phyloP scores from a whole-genome alignment of 2,329 filamentous ascomycete species.

The Aspergillus quadrilineatus region DNA sequence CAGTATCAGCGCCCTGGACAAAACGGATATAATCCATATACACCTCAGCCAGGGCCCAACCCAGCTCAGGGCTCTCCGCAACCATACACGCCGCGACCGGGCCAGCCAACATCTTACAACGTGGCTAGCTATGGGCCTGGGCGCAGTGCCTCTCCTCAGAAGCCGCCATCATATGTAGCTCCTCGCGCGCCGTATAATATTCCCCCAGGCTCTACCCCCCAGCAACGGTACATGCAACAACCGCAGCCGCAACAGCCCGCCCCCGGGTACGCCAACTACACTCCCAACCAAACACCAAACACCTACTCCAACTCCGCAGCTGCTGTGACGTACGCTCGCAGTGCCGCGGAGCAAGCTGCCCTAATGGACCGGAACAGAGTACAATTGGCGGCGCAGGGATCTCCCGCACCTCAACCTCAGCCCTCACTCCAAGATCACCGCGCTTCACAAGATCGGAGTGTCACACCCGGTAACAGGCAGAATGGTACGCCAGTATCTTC shows the following conservation, averaged over 20 bases:
- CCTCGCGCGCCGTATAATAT: constrained; percentile 39
- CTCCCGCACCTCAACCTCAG: constrained; percentile 33
- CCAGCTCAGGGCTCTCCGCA: constrained; percentile 36
- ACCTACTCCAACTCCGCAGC: constrained; percentile 38
- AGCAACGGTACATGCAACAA: constrained; percentile 32
- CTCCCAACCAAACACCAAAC: constrained; percentile 30
- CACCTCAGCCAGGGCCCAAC: constrained; percentile 30
- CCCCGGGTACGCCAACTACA: constrained; percentile 27
- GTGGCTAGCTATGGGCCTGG: constrained; percentile 24
- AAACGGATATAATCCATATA: constrained; percentile 38
- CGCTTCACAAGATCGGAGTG: constrained; percentile 36
- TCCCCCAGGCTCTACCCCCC: constrained; percentile 31
- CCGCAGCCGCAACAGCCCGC: constrained; percentile 29
- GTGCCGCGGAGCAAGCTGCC: constrained; percentile 41
- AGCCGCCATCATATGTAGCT: constrained; percentile 30
- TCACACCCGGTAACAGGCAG: constrained; percentile 34
- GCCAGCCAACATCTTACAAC: constrained; percentile 34
- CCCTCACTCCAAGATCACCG: constrained; percentile 21
- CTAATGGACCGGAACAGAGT: constrained; percentile 40
- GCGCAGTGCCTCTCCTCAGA: constrained; percentile 36
- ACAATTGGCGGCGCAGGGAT: constrained; percentile 34
- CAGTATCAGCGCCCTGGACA: constrained; percentile 42
- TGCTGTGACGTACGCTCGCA: constrained; percentile 38
- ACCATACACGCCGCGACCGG: constrained; percentile 36
- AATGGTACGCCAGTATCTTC: constrained; percentile 32